Percentiles rank a stretch among this genome's conserved stretches.
Conservation (phyloP, 2,329 filamentous ascomycete genomes). For the Pseudocercospora fuligena region DNA sequence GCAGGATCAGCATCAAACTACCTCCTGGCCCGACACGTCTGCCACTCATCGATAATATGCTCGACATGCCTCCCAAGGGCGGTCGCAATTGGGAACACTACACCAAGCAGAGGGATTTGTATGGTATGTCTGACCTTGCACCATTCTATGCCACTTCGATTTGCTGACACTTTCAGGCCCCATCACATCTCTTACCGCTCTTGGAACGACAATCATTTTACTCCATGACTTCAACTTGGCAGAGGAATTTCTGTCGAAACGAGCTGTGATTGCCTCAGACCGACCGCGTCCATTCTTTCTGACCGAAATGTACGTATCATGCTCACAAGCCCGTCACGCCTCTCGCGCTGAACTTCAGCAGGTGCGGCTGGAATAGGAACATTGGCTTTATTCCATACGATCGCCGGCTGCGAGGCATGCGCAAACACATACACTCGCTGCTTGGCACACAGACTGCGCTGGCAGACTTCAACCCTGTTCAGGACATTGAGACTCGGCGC, state of each 20-base stretch:
- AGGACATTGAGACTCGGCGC: not conserved
- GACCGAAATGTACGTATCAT: not conserved
- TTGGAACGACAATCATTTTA: not conserved
- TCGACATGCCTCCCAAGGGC: conserved; percentile 34
- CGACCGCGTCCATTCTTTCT: not conserved
- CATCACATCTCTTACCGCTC: not conserved
- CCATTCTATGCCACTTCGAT: too few relatives aligned
- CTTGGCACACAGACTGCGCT: not conserved
- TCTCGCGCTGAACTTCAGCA: not conserved
- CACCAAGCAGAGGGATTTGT: conserved; percentile 46
- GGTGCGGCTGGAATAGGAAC: not conserved
- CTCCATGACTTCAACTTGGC: not conserved
- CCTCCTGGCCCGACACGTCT: not conserved
- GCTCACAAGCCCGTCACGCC: not conserved
- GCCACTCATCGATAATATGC: conserved; percentile 33
- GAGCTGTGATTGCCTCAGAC: not conserved
- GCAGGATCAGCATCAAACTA: not conserved
- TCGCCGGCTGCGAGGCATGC: not conserved
- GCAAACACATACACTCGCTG: not conserved
- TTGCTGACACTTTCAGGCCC: not conserved
- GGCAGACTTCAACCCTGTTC: not conserved
- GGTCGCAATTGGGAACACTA: conserved; percentile 48
- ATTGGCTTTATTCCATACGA: not conserved
- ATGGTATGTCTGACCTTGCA: conserved; percentile 9
- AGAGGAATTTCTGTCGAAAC: not conserved